Percentiles rank a stretch among this genome's conserved stretches.
These are phyloP conservation scores for Margaritispora aquatica DNA, from an alignment of 495 filamentous ascomycete genomes.

Conservation along the genomic window DNA sequence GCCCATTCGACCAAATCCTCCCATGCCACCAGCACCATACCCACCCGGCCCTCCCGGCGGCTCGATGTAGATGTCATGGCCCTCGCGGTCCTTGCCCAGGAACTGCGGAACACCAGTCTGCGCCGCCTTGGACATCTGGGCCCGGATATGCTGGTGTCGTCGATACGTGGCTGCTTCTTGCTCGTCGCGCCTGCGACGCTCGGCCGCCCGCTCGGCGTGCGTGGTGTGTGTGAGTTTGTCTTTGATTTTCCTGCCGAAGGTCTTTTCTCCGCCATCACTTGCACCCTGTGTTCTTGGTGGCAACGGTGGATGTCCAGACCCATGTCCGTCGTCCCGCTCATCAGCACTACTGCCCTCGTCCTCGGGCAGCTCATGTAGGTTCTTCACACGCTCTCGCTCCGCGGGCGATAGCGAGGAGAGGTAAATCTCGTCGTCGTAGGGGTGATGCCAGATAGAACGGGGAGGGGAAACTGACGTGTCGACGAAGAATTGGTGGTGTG, in stretches of 20 bases:
- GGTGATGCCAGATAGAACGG: slow-evolving; percentile 43
- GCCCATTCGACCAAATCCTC: slow-evolving; percentile 1
- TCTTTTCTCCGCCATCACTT: background rate
- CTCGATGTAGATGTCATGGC: slow-evolving; percentile 41
- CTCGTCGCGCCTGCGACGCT: slow-evolving; percentile 32
- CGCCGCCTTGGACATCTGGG: slow-evolving; percentile 34
- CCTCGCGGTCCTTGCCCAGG: slow-evolving; percentile 36
- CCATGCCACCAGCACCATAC: background rate
- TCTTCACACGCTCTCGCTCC: slow-evolving; percentile 32
- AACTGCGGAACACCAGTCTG: slow-evolving; percentile 41
- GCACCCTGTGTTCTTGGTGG: too few relatives aligned
- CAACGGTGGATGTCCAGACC: too few relatives aligned
- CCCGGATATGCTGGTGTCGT: slow-evolving; percentile 29
- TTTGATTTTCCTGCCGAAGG: slow-evolving; percentile 39
- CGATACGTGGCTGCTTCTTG: slow-evolving; percentile 33
- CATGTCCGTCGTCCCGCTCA: too few relatives aligned
- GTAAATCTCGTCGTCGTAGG: slow-evolving; percentile 44
- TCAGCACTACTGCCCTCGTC: slow-evolving; percentile 34
- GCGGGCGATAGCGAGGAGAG: slow-evolving; percentile 29
- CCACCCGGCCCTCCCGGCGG: slow-evolving; percentile 24
- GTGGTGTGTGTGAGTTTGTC: slow-evolving; percentile 39
- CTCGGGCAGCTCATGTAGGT: slow-evolving; percentile 26
- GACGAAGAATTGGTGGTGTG: slow-evolving; percentile 45
- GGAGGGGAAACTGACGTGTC: slow-evolving; percentile 40
- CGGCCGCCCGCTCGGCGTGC: slow-evolving; percentile 35